Conservation (phyloP, 2,329 filamentous ascomycete genomes). For the Claviceps sp. region DNA sequence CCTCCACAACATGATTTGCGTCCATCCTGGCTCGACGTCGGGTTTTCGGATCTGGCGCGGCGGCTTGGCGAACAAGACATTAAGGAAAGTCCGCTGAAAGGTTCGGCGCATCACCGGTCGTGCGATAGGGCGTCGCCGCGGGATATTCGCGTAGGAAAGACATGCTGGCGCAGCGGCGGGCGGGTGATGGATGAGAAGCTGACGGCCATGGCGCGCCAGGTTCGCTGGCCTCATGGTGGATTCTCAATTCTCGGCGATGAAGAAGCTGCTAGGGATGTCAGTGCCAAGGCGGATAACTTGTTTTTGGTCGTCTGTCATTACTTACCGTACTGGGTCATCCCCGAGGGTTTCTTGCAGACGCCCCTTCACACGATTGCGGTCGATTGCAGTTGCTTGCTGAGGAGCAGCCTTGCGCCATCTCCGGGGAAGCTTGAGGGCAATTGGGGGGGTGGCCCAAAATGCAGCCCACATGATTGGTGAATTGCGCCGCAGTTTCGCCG, state of each 20-base stretch:
- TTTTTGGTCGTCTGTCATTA: neutral
- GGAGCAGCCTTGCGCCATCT: neutral
- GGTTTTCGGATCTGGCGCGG: constrained; percentile 46
- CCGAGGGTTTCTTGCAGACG: neutral
- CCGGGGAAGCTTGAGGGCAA: neutral
- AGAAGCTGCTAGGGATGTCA: neutral
- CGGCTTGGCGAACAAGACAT: constrained; percentile 44
- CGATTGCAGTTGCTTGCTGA: neutral
- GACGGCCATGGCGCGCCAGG: constrained; percentile 30
- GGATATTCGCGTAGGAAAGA: constrained; percentile 17
- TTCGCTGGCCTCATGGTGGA: constrained; percentile 32
- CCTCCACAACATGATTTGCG: constrained; percentile 55
- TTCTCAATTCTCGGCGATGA: constrained; percentile 13
- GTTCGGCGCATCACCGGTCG: constrained; percentile 11
- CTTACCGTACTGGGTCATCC: neutral
- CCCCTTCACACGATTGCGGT: neutral
- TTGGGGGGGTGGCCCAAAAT: neutral
- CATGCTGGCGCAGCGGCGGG: constrained; percentile 19
- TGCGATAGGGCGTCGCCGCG: constrained; percentile 15
- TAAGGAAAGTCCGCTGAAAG: constrained; percentile 39
- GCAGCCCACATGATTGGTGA: neutral
- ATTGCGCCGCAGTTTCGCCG: neutral
- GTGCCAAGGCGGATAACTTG: neutral
- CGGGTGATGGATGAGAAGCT: constrained; percentile 23
- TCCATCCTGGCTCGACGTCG: constrained; percentile 57